A percentile compares a stretch with the other conserved stretches of the same genome.
Conservation (phyloP, 2,329 filamentous ascomycete genomes). For the Rutstroemia sp. region DNA sequence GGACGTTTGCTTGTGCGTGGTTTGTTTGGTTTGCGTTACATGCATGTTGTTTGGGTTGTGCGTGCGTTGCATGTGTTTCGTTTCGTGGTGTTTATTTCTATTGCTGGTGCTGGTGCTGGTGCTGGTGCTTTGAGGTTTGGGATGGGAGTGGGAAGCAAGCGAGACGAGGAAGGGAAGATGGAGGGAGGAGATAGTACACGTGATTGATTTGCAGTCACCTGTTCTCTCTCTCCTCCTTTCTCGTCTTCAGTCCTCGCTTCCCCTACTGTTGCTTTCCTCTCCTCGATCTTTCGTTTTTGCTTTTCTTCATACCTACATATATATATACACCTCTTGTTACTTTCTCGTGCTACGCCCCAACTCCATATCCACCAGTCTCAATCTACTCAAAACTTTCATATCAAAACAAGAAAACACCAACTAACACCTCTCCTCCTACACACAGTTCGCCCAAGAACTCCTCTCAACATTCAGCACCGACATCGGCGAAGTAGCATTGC, state of each 20-base stretch:
- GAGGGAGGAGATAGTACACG: not conserved
- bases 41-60: too few relatives aligned
- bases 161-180: not conserved
- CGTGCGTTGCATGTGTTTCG: too few relatives aligned
- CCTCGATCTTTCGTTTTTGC: not conserved
- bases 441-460: constrained; percentile 85
- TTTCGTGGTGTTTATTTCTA: too few relatives aligned
- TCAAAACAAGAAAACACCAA: too few relatives aligned
- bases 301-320: not conserved
- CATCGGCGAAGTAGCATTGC: constrained; percentile 80
- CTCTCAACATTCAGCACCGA: constrained; percentile 82
- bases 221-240: too few relatives aligned
- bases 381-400: not conserved
- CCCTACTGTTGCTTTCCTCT: not conserved
- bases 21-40: too few relatives aligned
- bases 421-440: not conserved
- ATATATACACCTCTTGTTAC: not conserved
- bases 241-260: not conserved
- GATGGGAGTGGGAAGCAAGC: too few relatives aligned
- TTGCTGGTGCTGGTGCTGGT: too few relatives aligned
- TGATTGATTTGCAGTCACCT: too few relatives aligned
- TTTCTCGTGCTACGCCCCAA: not conserved
- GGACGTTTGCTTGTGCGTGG: too few relatives aligned
- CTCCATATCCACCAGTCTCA: not conserved
- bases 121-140: too few relatives aligned